A percentile compares a stretch with the other conserved stretches of the same genome.
phyloP scores from a whole-genome alignment of 2,329 filamentous ascomycete species.

The Hymenoscyphus scutula region DNA sequence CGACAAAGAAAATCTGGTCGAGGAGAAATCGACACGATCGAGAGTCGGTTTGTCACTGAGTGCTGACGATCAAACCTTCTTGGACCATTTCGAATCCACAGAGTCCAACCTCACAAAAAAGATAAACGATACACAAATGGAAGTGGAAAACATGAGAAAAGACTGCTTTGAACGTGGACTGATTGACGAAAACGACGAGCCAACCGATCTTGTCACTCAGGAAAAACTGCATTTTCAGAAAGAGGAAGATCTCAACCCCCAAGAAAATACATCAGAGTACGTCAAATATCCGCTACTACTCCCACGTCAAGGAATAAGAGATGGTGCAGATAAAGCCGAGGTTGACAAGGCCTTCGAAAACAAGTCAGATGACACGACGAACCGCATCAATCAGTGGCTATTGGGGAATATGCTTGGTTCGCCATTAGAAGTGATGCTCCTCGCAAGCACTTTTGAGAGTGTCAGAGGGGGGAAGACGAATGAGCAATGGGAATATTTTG shows the following conservation, averaged over 20 bases:
- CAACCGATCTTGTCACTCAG: conserved; percentile 15
- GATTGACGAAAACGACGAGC: conserved; percentile 27
- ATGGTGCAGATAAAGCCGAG: not conserved
- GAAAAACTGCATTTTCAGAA: conserved; percentile 12
- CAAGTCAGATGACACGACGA: conserved; percentile 8
- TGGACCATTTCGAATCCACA: conserved; percentile 19
- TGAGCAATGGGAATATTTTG: conserved; percentile 20
- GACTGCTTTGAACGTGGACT: conserved; percentile 23
- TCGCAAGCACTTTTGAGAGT: conserved; percentile 21
- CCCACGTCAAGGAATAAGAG: conserved; percentile 10
- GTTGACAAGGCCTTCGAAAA: conserved; percentile 1
- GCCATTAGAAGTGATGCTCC: conserved; percentile 24
- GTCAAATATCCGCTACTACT: conserved; percentile 24
- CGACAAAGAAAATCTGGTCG: conserved; percentile 20
- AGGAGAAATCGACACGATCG: conserved; percentile 12
- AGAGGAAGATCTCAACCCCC: conserved; percentile 9
- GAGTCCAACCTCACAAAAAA: conserved; percentile 13
- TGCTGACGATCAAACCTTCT: conserved; percentile 22
- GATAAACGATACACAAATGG: conserved; percentile 13
- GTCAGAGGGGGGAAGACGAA: not conserved
- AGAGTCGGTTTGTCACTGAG: conserved; percentile 12
- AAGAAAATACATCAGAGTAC: conserved; percentile 22
- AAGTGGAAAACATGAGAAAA: conserved; percentile 14
- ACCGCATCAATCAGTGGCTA: conserved; percentile 28
- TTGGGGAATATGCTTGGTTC: conserved; percentile 22